Evolutionary conservation across 352 stramenopile genomes (phyloP), one percentile per base, ranked within the genome.

Genomic region (Pythium brassicae): DNA sequence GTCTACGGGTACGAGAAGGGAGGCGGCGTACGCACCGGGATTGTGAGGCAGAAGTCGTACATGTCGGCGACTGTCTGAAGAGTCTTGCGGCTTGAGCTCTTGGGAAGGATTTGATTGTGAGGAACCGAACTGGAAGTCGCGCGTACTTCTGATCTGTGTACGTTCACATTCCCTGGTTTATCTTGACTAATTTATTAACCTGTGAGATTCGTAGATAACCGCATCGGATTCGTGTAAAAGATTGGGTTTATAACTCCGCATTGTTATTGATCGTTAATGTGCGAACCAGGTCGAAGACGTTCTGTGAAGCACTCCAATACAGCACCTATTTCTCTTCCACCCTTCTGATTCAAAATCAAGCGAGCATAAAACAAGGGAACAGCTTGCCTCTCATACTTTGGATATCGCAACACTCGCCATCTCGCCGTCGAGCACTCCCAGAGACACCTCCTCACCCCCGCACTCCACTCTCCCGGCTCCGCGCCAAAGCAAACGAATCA

Each of bases 1-100:
- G 27, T 12, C 22, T 20, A 29, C n/a, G 46, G 25, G 25, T 8
- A n/a, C 8, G 14, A 19, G 20, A 54, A 23, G 14, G 1, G 19
- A 20, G 43, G 29, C 25, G 19, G 20, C 35, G 23, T n/a, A 77
- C 79, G 63, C 80, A 94, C 83, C 47, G 83, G 83, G 58, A 94
- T 73, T 57, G 83, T 94, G 50, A 94, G 71, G 72, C 83, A 94
- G 61, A 94, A 94, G 77, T 94, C 83, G 69, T 94, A 92, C 83
- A 94, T 91, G 44, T 14, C 47, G 54, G 4, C 54, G 46, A 19
- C 9, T 32, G 9, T 49, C 42, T 59, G 23, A 44, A 20, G 14
- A 35, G 56, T 50, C 32, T 46, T 29, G 23, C 23, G 9, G 22
- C 25, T 32, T 47, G 44, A n/a, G 53, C 45, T 49, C 34, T 53